Evolutionary conservation across 1,284 basidiomycete genomes (phyloP).

Genomic region (Puccinia sorghi): DNA sequence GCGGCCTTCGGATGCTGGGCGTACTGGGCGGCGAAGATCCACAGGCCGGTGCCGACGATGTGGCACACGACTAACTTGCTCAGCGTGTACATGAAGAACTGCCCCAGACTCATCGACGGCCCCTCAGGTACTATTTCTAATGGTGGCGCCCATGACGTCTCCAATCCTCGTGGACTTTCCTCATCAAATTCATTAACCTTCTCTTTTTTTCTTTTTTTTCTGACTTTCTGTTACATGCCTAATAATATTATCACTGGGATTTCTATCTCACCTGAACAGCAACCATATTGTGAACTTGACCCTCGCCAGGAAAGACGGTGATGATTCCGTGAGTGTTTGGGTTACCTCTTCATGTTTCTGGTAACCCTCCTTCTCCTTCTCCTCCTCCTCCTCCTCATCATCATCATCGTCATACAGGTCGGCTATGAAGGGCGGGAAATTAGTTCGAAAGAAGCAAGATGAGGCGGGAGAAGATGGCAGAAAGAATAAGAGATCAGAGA

Average conservation of each 20-base stretch:
- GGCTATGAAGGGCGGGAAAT: too few species aligned
- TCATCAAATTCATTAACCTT: neutral
- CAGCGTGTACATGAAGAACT: slow-evolving; percentile 12
- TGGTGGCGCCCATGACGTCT: slow-evolving; percentile 38
- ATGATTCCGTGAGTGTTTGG: too few species aligned
- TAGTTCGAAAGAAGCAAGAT: too few species aligned
- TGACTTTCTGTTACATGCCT: neutral
- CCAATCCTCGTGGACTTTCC: slow-evolving; percentile 41
- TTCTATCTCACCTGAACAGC: slow-evolving; percentile 22
- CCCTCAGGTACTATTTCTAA: slow-evolving; percentile 13
- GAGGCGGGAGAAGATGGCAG: too few species aligned
- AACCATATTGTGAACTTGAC: slow-evolving; percentile 46
- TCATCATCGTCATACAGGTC: too few species aligned
- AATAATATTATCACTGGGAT: too few species aligned
- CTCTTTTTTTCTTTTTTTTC: neutral
- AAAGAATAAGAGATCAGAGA: neutral
- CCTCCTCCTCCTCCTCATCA: neutral
- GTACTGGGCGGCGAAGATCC: slow-evolving; percentile 6
- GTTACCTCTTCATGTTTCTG: too few species aligned
- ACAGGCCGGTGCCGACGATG: slow-evolving; percentile 2
- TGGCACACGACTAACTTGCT: slow-evolving; percentile 17
- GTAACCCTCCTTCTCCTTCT: neutral
- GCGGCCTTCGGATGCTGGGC: slow-evolving; percentile 27
- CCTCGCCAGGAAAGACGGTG: neutral
- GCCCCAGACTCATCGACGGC: neutral